Evolutionary conservation across 179 eudicot genomes (phyloP).

Genomic region (Amaranthus tricolor): DNA sequence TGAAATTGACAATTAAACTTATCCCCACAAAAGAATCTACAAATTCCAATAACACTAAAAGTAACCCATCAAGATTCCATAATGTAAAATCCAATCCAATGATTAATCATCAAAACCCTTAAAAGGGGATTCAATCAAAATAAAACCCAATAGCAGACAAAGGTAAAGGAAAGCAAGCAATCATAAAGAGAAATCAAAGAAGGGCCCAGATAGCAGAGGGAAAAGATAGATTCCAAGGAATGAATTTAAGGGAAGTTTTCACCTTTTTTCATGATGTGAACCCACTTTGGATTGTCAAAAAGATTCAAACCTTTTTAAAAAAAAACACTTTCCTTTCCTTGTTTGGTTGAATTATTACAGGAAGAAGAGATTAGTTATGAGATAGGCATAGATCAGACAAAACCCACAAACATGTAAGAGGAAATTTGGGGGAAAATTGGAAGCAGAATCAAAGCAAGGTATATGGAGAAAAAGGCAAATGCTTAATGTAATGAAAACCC

Average conservation of each 20-base stretch:
- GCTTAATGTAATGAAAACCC: no score
- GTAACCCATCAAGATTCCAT: conserved; percentile 5
- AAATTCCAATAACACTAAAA: conserved; percentile 12
- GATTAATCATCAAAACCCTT: conserved; percentile 10
- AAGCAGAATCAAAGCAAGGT: conserved; percentile 18
- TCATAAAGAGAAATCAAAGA: conserved; percentile 20
- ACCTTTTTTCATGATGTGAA: conserved; percentile 26
- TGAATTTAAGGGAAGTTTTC: conserved; percentile 24
- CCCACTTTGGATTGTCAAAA: conserved; percentile 16
- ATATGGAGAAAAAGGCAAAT: not conserved
- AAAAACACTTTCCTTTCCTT: conserved; percentile 21
- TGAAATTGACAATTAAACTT: not conserved
- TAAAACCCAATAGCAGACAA: conserved; percentile 24
- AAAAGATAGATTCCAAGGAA: conserved; percentile 8
- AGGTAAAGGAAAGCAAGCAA: conserved; percentile 20
- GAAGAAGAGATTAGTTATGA: not conserved
- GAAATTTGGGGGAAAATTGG: not conserved
- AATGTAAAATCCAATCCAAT: conserved; percentile 11
- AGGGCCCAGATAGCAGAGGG: not conserved
- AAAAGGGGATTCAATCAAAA: conserved; percentile 2
- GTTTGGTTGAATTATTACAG: not conserved
- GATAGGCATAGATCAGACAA: conserved; percentile 24
- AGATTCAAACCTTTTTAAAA: conserved; percentile 15
- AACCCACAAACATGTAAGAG: conserved; percentile 22
- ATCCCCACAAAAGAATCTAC: not conserved